Percentiles rank a stretch among this genome's conserved stretches.
These are phyloP conservation scores for Verticillium isaacii DNA, from an alignment of 2,329 filamentous ascomycete species.

Conservation along the genomic window DNA sequence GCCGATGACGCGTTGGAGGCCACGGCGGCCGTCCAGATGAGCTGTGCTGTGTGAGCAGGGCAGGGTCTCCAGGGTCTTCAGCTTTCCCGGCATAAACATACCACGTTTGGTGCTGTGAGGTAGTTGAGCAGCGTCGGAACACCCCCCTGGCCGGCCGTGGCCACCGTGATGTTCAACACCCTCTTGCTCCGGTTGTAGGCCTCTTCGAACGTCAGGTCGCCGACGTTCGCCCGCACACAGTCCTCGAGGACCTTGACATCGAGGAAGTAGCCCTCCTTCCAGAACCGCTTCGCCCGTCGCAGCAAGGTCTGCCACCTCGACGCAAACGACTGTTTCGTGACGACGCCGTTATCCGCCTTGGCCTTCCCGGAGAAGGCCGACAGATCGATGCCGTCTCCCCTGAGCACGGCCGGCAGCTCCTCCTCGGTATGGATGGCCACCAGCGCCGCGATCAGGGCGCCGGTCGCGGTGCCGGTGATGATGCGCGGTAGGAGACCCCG, in stretches of 20 bases:
- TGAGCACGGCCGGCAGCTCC: slow-evolving; percentile 72
- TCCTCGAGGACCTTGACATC: slow-evolving; percentile 79
- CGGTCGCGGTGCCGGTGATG: slow-evolving; percentile 86
- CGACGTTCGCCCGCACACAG: slow-evolving; percentile 79
- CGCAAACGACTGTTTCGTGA: slow-evolving; percentile 30
- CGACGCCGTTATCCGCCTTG: slow-evolving; percentile 22
- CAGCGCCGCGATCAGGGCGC: slow-evolving; percentile 82
- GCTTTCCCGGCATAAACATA: slow-evolving; percentile 38
- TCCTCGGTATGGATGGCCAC: slow-evolving; percentile 85
- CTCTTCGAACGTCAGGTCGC: slow-evolving; percentile 88
- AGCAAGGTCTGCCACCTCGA: slow-evolving; percentile 54
- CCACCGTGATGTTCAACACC: slow-evolving; percentile 87
- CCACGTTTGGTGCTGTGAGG: slow-evolving; percentile 86
- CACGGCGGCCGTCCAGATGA: slow-evolving; percentile 76
- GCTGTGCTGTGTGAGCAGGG: slow-evolving; percentile 30
- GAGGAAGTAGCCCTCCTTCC: slow-evolving; percentile 74
- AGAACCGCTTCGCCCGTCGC: slow-evolving; percentile 64
- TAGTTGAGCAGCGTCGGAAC: slow-evolving; percentile 87
- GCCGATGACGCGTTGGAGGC: slow-evolving; percentile 67
- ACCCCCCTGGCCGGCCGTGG: slow-evolving; percentile 67
- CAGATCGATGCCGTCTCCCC: slow-evolving; percentile 76
- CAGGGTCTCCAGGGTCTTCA: no score
- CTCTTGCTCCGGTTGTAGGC: slow-evolving; percentile 81
- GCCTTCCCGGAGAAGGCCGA: slow-evolving; percentile 58
- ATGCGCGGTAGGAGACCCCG: slow-evolving; percentile 80